Conservation (phyloP, 2,329 filamentous ascomycete species). For the Neofusicoccum parvum region DNA sequence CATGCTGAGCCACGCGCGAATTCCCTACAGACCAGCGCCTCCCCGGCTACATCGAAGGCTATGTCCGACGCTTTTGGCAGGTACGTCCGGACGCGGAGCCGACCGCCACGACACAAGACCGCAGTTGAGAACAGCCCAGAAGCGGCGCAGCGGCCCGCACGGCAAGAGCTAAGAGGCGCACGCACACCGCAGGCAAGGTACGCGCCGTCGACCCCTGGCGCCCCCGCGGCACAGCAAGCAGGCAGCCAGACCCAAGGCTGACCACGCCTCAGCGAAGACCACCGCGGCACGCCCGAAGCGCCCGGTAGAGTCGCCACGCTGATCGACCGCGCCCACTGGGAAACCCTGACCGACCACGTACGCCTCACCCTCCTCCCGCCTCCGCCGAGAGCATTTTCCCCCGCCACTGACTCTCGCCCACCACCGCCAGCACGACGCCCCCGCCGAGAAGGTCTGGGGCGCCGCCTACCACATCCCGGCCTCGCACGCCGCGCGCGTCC, state of each 20-base stretch:
- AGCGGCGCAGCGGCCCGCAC: not conserved
- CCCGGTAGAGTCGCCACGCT: slow-evolving; percentile 93
- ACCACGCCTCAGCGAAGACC: slow-evolving; percentile 71
- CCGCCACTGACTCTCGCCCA: slow-evolving; percentile 33
- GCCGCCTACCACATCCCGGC: slow-evolving; percentile 84
- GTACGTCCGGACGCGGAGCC: slow-evolving; percentile 54
- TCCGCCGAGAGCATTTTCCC: slow-evolving; percentile 38
- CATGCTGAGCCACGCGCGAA: not conserved
- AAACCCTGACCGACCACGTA: slow-evolving; percentile 68
- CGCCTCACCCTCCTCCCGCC: slow-evolving; percentile 20
- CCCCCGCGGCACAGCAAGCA: not conserved
- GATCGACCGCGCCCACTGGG: slow-evolving; percentile 83
- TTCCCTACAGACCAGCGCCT: slow-evolving; percentile 71
- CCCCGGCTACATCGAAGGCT: slow-evolving; percentile 88
- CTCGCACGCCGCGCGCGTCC: slow-evolving; percentile 75
- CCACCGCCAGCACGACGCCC: slow-evolving; percentile 47
- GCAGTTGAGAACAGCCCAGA: not conserved
- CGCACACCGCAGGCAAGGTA: slow-evolving; percentile 37
- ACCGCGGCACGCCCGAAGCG: slow-evolving; percentile 83
- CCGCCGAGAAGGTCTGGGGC: slow-evolving; percentile 76
- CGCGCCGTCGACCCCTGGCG: not conserved
- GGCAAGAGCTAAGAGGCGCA: not conserved
- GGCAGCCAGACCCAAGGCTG: not conserved
- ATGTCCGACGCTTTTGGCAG: slow-evolving; percentile 97
- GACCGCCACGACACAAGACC: slow-evolving; percentile 34